Evolutionary conservation across 1,284 basidiomycete genomes (phyloP).

Genomic region (Ganoderma meredithae): DNA sequence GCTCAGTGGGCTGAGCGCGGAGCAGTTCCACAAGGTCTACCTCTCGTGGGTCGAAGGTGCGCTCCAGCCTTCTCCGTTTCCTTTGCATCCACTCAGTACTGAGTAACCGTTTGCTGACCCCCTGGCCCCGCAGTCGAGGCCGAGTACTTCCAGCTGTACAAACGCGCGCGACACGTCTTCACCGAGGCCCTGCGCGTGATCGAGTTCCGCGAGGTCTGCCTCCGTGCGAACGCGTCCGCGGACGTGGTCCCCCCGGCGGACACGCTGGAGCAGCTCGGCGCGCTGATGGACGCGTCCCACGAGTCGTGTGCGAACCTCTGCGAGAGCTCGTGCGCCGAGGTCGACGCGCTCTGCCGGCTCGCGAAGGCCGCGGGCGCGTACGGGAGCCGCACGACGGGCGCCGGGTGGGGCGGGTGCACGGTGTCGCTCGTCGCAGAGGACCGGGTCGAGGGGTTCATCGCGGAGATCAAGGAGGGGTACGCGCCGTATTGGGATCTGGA

Average conservation of each 20-base stretch:
- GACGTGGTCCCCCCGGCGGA: slow-evolving; percentile 27
- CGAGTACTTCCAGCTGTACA: slow-evolving; percentile 80
- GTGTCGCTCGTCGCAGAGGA: slow-evolving; percentile 81
- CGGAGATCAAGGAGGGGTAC: slow-evolving; percentile 66
- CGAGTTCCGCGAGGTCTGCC: slow-evolving; percentile 72
- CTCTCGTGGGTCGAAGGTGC: slow-evolving; percentile 80
- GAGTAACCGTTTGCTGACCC: too few relatives aligned
- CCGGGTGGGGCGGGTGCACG: slow-evolving; percentile 92
- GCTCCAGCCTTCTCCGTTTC: slow-evolving; percentile 29
- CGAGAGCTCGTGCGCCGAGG: slow-evolving; percentile 82
- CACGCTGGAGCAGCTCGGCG: slow-evolving; percentile 62
- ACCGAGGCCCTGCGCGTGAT: slow-evolving; percentile 82
- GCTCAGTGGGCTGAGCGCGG: slow-evolving; percentile 63
- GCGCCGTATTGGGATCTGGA: slow-evolving; percentile 66
- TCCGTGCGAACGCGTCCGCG: slow-evolving; percentile 45
- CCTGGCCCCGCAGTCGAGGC: slow-evolving; percentile 65
- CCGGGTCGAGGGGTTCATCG: slow-evolving; percentile 74
- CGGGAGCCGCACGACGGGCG: slow-evolving; percentile 82
- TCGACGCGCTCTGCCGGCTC: slow-evolving; percentile 72
- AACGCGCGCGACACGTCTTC: slow-evolving; percentile 81
- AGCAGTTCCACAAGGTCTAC: slow-evolving; percentile 71
- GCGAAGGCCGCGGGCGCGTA: slow-evolving; percentile 75
- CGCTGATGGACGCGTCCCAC: slow-evolving; percentile 83
- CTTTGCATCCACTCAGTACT: neutral
- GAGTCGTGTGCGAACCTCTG: slow-evolving; percentile 71